Percentiles rank a stretch among this genome's conserved stretches.
Evolutionary conservation across 495 filamentous ascomycete genomes (phyloP).

Genomic region (Penicillium longicatenatum): DNA sequence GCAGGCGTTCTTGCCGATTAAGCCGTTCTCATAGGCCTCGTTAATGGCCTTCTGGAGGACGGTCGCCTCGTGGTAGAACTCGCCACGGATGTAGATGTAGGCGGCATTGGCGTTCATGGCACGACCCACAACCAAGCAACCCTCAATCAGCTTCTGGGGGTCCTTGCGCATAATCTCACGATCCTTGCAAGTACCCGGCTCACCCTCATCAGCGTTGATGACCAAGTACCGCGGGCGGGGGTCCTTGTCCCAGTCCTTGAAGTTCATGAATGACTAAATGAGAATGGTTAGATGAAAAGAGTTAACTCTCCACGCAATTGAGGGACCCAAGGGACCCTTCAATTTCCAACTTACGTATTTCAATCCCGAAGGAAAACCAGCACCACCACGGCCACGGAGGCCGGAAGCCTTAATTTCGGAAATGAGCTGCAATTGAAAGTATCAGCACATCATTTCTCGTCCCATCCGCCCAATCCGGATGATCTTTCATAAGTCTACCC

Average conservation of each 20-base stretch:
- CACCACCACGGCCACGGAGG: constrained; percentile 92
- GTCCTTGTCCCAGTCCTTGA: constrained; percentile 99
- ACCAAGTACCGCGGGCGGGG: constrained; percentile 93
- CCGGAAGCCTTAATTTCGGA: constrained; percentile 95
- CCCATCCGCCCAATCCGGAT: constrained; percentile 10
- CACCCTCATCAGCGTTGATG: constrained; percentile 98
- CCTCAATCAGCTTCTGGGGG: constrained; percentile 97
- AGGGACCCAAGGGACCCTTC: neutral
- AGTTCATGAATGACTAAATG: constrained; percentile 96
- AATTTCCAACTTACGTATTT: constrained; percentile 80
- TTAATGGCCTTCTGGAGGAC: constrained; percentile 93
- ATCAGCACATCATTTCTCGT: constrained; percentile 27
- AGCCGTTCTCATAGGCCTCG: constrained; percentile 89
- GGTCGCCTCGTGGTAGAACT: constrained; percentile 97
- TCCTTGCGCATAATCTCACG: constrained; percentile 99
- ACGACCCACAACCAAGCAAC: constrained; percentile 92
- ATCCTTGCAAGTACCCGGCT: constrained; percentile 99
- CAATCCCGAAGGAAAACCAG: constrained; percentile 95
- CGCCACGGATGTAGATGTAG: constrained; percentile 99
- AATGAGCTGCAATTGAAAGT: constrained; percentile 66
- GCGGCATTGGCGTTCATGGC: constrained; percentile 98
- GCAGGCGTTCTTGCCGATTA: constrained; percentile 98
- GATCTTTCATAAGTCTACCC: constrained; percentile 26
- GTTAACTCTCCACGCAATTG: neutral
- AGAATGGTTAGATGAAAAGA: constrained; percentile 17